A percentile compares a stretch with the other conserved stretches of the same genome.
Evolutionary conservation across 2,329 filamentous ascomycete genomes (phyloP).

Genomic region (Cladosporium sp.): DNA sequence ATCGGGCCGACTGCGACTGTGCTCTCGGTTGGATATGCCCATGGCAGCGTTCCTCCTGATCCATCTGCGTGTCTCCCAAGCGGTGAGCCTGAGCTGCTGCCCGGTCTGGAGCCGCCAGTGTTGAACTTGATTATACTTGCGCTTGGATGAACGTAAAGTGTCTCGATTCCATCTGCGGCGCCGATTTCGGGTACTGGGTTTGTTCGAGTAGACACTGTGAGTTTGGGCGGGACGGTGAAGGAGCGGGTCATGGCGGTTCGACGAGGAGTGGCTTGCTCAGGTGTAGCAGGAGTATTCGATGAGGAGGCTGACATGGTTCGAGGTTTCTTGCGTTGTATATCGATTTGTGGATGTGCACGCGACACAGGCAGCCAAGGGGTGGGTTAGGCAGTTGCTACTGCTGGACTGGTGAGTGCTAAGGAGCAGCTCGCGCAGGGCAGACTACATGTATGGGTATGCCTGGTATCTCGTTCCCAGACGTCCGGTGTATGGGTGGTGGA

Average conservation of each 20-base stretch:
- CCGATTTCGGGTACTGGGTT: conserved; percentile 38
- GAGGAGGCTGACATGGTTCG: conserved; percentile 28
- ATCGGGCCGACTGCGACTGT: conserved; percentile 80
- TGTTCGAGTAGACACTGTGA: conserved; percentile 37
- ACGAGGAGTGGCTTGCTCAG: conserved; percentile 30
- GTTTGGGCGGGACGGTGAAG: conserved; percentile 51
- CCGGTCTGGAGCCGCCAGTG: conserved; percentile 38
- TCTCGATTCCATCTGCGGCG: conserved; percentile 59
- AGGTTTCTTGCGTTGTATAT: neutral
- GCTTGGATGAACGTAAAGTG: conserved; percentile 71
- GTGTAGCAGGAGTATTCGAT: conserved; percentile 33
- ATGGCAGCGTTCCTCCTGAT: conserved; percentile 64
- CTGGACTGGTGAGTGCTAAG: conserved; percentile 20
- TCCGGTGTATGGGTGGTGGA: neutral
- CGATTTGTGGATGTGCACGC: neutral
- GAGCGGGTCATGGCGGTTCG: conserved; percentile 43
- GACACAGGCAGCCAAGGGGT: conserved; percentile 14
- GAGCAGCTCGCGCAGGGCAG: neutral
- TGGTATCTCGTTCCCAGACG: neutral
- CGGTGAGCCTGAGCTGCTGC: conserved; percentile 38
- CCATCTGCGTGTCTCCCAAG: conserved; percentile 40
- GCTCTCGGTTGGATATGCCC: conserved; percentile 74
- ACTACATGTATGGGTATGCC: neutral
- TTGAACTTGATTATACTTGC: conserved; percentile 72
- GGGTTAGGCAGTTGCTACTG: neutral